These are phyloP conservation scores for Verbascum thapsus DNA, from an alignment of 257 asterid species.

Conservation along the genomic window DNA sequence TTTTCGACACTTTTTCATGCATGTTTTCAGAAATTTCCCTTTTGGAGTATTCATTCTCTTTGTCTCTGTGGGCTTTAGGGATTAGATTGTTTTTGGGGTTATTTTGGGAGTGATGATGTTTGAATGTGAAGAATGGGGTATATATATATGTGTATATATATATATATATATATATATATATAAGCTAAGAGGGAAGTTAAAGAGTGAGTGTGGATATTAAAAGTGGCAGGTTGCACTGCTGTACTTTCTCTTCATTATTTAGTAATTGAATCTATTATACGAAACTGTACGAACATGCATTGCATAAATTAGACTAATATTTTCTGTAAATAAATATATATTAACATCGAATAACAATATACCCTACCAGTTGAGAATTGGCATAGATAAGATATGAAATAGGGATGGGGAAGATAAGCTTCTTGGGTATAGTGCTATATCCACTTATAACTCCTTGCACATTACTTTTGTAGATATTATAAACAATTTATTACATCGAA, in stretches of 20 bases:
- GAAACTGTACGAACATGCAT: constrained; percentile 82
- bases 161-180: too few species aligned
- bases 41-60: constrained; percentile 40
- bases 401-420: constrained; percentile 66
- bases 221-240: constrained; percentile 49
- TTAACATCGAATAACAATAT: constrained; percentile 32
- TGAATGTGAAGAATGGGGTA: constrained; percentile 42
- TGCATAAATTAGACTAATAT: constrained; percentile 35
- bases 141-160: too few species aligned
- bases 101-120: constrained; percentile 39
- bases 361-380: constrained; percentile 51
- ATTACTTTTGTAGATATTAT: constrained; percentile 41
- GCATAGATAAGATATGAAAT: constrained; percentile 61
- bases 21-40: constrained; percentile 48
- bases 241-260: constrained; percentile 40
- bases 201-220: constrained; percentile 46
- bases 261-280: constrained; percentile 40
- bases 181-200: constrained; percentile 49
- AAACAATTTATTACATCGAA: constrained; percentile 27
- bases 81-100: constrained; percentile 15
- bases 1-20: constrained; percentile 49
- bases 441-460: constrained; percentile 48
- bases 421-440: constrained; percentile 71
- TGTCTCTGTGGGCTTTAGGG: constrained; percentile 4
- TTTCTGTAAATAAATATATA: constrained; percentile 4